Percentiles rank a stretch among this genome's conserved stretches.
Evolutionary conservation across 2,329 filamentous ascomycete species (phyloP).

Genomic region (Berkeleyomyces basicola): DNA sequence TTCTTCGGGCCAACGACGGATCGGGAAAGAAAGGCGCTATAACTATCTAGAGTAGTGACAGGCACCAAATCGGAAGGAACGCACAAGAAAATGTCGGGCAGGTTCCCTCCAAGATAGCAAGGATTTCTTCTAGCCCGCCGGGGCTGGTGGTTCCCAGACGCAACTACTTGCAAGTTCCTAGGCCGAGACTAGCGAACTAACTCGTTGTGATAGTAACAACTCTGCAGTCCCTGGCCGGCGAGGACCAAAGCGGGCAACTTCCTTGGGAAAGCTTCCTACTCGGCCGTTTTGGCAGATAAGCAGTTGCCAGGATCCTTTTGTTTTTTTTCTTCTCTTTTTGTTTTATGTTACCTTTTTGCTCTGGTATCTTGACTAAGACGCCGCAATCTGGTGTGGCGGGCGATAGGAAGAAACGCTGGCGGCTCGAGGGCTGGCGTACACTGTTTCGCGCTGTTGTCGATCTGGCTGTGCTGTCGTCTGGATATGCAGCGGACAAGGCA

Average conservation of each 20-base stretch:
- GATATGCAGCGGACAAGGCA: too few species aligned
- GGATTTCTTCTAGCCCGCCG: background rate
- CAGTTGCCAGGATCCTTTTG: background rate
- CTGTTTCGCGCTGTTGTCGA: too few species aligned
- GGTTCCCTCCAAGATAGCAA: background rate
- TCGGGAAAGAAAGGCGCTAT: background rate
- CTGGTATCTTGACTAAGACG: background rate
- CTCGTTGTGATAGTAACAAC: background rate
- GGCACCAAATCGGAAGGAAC: background rate
- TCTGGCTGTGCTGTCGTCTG: too few species aligned
- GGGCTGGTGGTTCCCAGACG: background rate
- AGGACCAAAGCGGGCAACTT: background rate
- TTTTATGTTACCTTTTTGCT: background rate
- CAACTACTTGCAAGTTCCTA: background rate
- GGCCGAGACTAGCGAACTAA: background rate
- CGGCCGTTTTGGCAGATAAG: background rate
- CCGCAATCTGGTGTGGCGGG: background rate
- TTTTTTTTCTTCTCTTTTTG: background rate
- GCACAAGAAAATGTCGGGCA: background rate
- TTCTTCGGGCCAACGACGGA: background rate
- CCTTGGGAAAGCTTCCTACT: background rate
- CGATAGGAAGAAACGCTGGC: background rate
- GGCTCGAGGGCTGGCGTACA: too few species aligned
- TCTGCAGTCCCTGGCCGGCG: background rate
- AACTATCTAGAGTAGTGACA: background rate